phyloP scores from a whole-genome alignment of 106 monocot species.

The Iris macrosiphon region DNA sequence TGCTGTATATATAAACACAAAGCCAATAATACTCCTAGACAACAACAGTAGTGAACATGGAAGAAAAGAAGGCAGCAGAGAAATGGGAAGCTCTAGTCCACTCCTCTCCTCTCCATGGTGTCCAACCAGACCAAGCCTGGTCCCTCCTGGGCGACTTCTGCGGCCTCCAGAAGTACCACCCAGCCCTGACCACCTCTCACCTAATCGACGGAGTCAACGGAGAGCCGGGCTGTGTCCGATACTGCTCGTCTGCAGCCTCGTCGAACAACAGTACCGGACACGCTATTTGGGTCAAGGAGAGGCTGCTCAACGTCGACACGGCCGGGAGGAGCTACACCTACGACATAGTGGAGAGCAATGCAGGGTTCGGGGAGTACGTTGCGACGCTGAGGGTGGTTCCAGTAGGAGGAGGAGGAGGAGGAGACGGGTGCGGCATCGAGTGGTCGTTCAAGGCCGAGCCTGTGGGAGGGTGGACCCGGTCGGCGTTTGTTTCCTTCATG shows the following conservation, averaged over 20 bases:
- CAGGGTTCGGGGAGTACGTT: constrained; percentile 16
- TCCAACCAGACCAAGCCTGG: constrained; percentile 6
- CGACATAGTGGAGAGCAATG: constrained; percentile 18
- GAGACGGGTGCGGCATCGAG: constrained; percentile 12
- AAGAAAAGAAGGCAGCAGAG: too few species aligned
- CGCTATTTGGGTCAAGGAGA: constrained; percentile 21
- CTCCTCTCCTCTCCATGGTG: too few species aligned
- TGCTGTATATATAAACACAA: too few species aligned
- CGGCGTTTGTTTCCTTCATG: constrained; percentile 8
- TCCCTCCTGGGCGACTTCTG: constrained; percentile 1
- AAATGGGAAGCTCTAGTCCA: too few species aligned
- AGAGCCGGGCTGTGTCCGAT: constrained; percentile 11
- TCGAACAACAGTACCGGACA: not conserved
- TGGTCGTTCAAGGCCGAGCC: constrained; percentile 27
- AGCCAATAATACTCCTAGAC: too few species aligned
- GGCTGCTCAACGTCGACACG: constrained; percentile 13
- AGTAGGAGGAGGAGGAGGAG: not conserved
- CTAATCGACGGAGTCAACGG: not conserved
- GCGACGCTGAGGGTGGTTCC: constrained; percentile 11
- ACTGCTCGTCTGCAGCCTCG: constrained; percentile 7
- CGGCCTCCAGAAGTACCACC: constrained; percentile 1
- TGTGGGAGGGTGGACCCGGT: constrained; percentile 11
- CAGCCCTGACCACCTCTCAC: not conserved
- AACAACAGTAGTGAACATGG: too few species aligned
- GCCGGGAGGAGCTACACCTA: constrained; percentile 10